Conservation (phyloP, 192 early-diverging fungal genomes). For the Coemansia aciculifera region DNA sequence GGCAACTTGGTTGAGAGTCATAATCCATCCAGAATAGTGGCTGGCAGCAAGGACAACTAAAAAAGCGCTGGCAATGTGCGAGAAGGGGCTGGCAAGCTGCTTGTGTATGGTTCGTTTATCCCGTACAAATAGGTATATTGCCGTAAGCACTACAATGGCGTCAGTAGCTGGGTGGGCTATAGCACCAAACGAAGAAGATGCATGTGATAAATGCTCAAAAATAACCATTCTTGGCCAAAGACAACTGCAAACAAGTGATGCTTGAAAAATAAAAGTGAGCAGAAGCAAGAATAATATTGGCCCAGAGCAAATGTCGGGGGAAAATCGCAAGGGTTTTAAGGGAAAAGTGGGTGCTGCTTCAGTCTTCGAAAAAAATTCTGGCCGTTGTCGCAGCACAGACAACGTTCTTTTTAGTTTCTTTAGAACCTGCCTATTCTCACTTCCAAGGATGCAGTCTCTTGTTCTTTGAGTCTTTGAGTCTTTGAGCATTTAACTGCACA, state of each 20-base stretch:
- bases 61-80: not conserved
- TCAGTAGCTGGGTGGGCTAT: not conserved
- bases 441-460: not conserved
- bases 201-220: not conserved
- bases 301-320: not conserved
- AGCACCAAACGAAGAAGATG: not conserved
- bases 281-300: not conserved
- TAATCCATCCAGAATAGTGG: constrained; percentile 7
- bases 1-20: constrained; percentile 6
- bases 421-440: too few relatives aligned
- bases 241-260: not conserved
- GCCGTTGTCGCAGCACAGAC: not conserved
- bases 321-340: not conserved
- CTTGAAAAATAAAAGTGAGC: not conserved
- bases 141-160: not conserved
- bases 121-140: not conserved
- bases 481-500: too few relatives aligned
- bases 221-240: not conserved
- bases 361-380: not conserved
- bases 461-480: too few relatives aligned
- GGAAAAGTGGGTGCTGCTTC: not conserved
- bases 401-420: not conserved
- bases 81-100: not conserved
- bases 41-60: constrained; percentile 9
- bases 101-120: not conserved